phyloP scores from a whole-genome alignment of 164 flowering plant genomes.

The Brasenia schreberi region DNA sequence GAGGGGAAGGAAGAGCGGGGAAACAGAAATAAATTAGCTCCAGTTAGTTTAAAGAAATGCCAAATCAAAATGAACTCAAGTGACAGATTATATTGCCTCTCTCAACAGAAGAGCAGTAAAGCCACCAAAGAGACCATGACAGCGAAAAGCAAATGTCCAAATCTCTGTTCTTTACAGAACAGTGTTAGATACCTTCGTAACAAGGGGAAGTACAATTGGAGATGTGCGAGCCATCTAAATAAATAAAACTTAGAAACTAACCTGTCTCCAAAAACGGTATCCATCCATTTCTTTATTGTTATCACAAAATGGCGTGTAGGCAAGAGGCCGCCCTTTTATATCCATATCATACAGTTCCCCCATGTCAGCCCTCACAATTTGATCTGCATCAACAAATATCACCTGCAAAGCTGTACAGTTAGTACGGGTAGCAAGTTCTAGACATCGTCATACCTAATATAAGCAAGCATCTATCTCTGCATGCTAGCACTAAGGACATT shows the following conservation, averaged over 20 bases:
- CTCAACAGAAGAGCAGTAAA: too few relatives aligned
- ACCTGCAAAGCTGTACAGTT: constrained; percentile 41
- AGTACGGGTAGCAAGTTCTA: not conserved
- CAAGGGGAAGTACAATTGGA: too few relatives aligned
- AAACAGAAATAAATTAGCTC: not conserved
- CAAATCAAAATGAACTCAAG: not conserved
- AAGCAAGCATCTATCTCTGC: too few relatives aligned
- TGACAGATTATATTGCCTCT: not conserved
- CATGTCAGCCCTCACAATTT: constrained; percentile 88
- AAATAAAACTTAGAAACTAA: constrained; percentile 12
- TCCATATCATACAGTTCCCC: constrained; percentile 99
- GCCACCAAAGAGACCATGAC: too few relatives aligned
- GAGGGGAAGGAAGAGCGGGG: constrained; percentile 3
- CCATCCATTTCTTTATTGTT: constrained; percentile 99
- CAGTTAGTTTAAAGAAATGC: not conserved
- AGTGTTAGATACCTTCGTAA: too few relatives aligned
- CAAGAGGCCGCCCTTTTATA: constrained; percentile 83
- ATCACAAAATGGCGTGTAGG: constrained; percentile 96
- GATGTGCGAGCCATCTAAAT: too few relatives aligned
- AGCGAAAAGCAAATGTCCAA: not conserved
- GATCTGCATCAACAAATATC: constrained; percentile 99
- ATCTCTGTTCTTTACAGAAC: too few relatives aligned
- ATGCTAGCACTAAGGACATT: too few relatives aligned
- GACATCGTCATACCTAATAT: not conserved
- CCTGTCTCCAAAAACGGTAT: constrained; percentile 98